Evolutionary conservation across 495 filamentous ascomycete species (phyloP).

Genomic region (Filosporella fistucella): DNA sequence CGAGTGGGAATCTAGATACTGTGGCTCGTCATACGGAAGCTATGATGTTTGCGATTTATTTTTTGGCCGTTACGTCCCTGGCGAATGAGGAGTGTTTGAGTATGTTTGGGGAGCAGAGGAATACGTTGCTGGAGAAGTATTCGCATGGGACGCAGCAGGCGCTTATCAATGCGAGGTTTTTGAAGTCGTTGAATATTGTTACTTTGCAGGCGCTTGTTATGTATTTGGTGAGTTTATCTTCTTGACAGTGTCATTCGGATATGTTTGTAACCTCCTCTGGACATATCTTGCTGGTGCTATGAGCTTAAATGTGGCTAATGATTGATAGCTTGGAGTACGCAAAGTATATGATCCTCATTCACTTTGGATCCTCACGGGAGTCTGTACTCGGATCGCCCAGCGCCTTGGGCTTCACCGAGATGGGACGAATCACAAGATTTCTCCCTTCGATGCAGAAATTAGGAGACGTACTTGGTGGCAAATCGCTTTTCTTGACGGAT

Average conservation of each 20-base stretch:
- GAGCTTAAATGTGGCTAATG: background rate
- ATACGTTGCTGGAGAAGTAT: conserved; percentile 36
- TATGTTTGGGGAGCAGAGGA: conserved; percentile 39
- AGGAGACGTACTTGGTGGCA: conserved; percentile 61
- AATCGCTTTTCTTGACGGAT: conserved; percentile 48
- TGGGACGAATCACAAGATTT: conserved; percentile 43
- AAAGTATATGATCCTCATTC: conserved; percentile 46
- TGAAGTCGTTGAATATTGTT: conserved; percentile 46
- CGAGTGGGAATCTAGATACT: conserved; percentile 27
- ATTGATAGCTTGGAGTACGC: conserved; percentile 27
- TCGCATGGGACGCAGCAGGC: conserved; percentile 40
- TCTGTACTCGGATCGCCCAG: conserved; percentile 38
- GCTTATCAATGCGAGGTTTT: conserved; percentile 42
- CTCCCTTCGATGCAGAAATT: conserved; percentile 58
- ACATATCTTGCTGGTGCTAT: background rate
- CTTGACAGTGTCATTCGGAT: background rate
- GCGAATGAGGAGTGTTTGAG: conserved; percentile 43
- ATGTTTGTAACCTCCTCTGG: too few relatives aligned
- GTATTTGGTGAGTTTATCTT: conserved; percentile 45
- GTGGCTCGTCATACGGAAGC: conserved; percentile 46
- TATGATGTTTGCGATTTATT: conserved; percentile 50
- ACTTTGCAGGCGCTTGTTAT: conserved; percentile 49
- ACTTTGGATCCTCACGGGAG: conserved; percentile 36
- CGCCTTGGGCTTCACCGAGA: conserved; percentile 45
- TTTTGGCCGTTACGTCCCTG: conserved; percentile 41